Conservation (phyloP, 2,329 filamentous ascomycete genomes). For the Hymenoscyphus linearis region DNA sequence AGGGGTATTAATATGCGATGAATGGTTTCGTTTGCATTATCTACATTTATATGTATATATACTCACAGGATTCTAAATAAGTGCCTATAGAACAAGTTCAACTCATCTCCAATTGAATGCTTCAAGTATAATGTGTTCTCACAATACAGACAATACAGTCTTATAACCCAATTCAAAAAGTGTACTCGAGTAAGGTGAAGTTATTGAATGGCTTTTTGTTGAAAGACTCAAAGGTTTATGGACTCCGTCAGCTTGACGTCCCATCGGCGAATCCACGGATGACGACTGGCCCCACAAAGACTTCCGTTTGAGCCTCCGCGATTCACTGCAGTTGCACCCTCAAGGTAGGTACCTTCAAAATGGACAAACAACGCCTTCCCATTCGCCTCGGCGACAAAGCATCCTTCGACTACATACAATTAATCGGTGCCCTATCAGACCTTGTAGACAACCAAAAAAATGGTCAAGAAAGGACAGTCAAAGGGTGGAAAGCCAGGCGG, state of each 20-base stretch:
- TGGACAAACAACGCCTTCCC: not conserved
- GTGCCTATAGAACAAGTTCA: no score
- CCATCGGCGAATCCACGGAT: not conserved
- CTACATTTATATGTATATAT: no score
- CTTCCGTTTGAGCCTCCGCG: not conserved
- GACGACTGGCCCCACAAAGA: slow-evolving; percentile 3
- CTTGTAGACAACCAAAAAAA: slow-evolving; percentile 16
- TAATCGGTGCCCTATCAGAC: slow-evolving; percentile 17
- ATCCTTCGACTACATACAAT: not conserved
- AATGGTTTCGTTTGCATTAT: no score
- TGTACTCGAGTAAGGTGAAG: no score
- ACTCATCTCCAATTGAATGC: no score
- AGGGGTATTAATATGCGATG: no score
- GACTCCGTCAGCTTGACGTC: not conserved
- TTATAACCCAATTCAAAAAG: no score
- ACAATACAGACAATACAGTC: no score
- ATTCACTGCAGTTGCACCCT: not conserved
- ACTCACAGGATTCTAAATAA: no score
- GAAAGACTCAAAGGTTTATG: not conserved
- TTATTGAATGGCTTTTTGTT: no score
- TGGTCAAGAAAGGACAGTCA: slow-evolving; percentile 34
- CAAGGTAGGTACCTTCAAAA: not conserved
- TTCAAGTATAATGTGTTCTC: no score
- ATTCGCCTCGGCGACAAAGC: not conserved
- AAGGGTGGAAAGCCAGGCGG: slow-evolving; percentile 32